Evolutionary conservation across 2,329 filamentous ascomycete genomes (phyloP), one percentile per base, ranked within the genome.

Genomic region (Ceratocystis papillata): DNA sequence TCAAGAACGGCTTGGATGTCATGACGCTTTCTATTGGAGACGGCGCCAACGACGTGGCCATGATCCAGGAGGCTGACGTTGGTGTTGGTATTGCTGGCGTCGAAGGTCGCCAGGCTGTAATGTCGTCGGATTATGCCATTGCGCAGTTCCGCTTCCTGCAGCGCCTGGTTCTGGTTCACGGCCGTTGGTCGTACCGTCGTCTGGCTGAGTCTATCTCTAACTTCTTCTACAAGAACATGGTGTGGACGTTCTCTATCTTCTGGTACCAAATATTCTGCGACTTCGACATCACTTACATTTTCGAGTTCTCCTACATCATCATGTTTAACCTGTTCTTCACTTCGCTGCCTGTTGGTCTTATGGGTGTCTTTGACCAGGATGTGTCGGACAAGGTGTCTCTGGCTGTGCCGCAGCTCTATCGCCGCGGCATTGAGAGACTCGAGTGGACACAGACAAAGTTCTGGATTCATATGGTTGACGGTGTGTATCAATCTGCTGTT

Each of bases 161-260:
- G 71, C 81, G 92, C 65, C 80, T 96, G 68, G 83, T 96, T 37
- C 82, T 96, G 22, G 91, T 96, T 3, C 92, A 96, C 73, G 92
- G 92, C 67, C 85, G 92, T 67, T 96, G 92, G 90, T 96, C 91
- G n/a, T 99, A 99, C 77, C 85, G 93, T 64, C 86, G 94, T 71
- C 79, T 99, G 74, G 90, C 88, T 37, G 94, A 99, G 78, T 89
- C 87, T 60, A 96, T 95, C 72, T 90, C 91, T 75, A 99, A 99
- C 76, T 99, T 99, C 81, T 99, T 99, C 80, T 99, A 97, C 84
- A 99, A 99, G 87, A 99, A 97, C 79, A 88, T 99, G 76, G 88
- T 97, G 64, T 99, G 94, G 94, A 94, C 90, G 0, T 93, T 96
- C 73, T 84, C 88, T 55, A 88, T 99, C 67, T 96, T 97, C 81